A percentile compares a stretch with the other conserved stretches of the same genome.
These are phyloP conservation scores for Naganishia vishniacii DNA, from an alignment of 768 basidiomycete species.

Conservation along the genomic window DNA sequence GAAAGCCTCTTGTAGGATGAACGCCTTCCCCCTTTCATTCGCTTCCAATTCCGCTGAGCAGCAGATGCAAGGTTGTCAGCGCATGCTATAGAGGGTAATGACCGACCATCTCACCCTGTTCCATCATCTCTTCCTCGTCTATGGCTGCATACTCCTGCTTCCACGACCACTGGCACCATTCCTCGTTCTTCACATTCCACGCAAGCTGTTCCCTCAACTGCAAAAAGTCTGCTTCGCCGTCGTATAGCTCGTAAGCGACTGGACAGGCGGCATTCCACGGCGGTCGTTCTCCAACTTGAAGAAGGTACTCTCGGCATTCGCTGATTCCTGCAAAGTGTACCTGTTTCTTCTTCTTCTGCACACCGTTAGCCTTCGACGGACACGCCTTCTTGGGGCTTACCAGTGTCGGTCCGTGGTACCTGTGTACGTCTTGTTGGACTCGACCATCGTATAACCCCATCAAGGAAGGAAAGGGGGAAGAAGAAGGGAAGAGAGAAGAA, in stretches of 20 bases:
- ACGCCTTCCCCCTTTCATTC: too few species aligned
- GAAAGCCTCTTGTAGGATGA: too few species aligned
- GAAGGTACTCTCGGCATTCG: background rate
- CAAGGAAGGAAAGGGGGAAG: too few species aligned
- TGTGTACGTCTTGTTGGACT: too few species aligned
- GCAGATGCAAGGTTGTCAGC: too few species aligned
- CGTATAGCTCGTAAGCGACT: background rate
- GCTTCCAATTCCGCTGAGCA: too few species aligned
- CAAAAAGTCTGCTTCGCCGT: background rate
- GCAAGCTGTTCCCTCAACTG: background rate
- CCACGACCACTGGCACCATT: background rate
- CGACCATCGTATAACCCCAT: too few species aligned
- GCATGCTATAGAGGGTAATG: too few species aligned
- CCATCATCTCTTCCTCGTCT: too few species aligned
- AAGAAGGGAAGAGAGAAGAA: too few species aligned
- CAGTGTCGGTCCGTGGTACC: background rate
- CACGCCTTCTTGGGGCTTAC: background rate
- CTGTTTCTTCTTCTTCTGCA: background rate
- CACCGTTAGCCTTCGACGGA: background rate
- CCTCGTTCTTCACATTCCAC: background rate
- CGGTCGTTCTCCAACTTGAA: background rate
- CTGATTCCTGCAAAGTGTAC: background rate
- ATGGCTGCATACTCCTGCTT: background rate
- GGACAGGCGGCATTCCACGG: background rate
- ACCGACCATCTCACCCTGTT: too few species aligned